Percentiles rank a stretch among this genome's conserved stretches.
These are phyloP conservation scores for Pilatotrama ljubarskyi DNA, from an alignment of 768 basidiomycete species.

Conservation along the genomic window DNA sequence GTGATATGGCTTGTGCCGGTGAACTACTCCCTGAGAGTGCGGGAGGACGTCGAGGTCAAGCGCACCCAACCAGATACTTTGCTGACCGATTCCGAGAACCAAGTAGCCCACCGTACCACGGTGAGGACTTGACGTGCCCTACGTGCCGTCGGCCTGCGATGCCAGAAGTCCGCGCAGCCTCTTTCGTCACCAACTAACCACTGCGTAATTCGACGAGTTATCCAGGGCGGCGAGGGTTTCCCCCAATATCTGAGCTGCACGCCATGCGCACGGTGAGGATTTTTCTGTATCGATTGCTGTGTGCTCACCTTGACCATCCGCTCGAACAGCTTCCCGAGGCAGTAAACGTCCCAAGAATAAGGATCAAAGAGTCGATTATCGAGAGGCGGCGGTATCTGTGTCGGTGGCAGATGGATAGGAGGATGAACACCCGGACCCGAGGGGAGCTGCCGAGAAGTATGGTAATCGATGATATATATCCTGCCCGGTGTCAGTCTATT, in stretches of 20 bases:
- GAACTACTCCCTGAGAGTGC: too few relatives aligned
- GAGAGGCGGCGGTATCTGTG: background rate
- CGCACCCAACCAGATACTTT: too few relatives aligned
- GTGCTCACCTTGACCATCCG: background rate
- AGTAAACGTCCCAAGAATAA: conserved; percentile 5
- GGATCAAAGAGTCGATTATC: background rate
- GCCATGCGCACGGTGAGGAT: too few relatives aligned
- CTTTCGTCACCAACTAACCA: background rate
- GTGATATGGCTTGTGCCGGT: too few relatives aligned
- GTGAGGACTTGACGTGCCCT: background rate
- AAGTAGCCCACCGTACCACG: too few relatives aligned
- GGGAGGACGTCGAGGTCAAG: too few relatives aligned
- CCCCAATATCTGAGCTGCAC: background rate
- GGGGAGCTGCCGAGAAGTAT: background rate
- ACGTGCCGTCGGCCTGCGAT: background rate
- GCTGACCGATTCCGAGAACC: too few relatives aligned
- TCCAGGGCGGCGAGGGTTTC: background rate
- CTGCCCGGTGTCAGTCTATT: background rate
- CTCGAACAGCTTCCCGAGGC: background rate
- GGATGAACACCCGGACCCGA: background rate
- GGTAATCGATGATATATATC: background rate
- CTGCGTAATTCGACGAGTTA: background rate
- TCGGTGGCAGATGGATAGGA: background rate
- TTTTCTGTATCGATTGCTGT: background rate
- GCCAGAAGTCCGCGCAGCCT: background rate